phyloP scores from a whole-genome alignment of 169 alveolate genomes.

The Plasmodium ovale region DNA sequence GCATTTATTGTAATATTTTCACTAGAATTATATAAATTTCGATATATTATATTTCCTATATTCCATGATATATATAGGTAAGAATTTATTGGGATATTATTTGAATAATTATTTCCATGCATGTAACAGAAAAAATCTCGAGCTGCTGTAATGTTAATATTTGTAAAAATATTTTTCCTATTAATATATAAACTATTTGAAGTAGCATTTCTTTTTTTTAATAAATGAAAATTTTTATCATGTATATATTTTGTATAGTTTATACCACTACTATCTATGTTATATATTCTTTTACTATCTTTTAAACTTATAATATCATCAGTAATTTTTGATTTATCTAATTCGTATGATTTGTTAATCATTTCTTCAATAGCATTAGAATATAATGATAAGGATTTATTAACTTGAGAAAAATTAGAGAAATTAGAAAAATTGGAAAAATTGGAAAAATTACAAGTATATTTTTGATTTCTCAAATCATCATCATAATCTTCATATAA shows the following conservation, averaged over 20 bases:
- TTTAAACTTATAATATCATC: slow-evolving; percentile 17
- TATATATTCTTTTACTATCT: background rate
- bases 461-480: slow-evolving; percentile 28
- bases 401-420: background rate
- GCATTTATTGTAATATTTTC: slow-evolving; percentile 80
- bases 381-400: slow-evolving; percentile 24
- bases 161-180: slow-evolving; percentile 43
- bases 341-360: background rate
- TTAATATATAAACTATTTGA: slow-evolving; percentile 47
- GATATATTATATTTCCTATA: slow-evolving; percentile 84
- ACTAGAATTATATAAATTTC: slow-evolving; percentile 80
- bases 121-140: slow-evolving; percentile 74
- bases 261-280: background rate
- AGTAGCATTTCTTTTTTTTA: slow-evolving; percentile 59
- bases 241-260: slow-evolving; percentile 4
- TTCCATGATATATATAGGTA: slow-evolving; percentile 84
- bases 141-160: slow-evolving; percentile 64
- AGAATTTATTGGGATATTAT: slow-evolving; percentile 74
- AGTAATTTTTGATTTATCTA: slow-evolving; percentile 6
- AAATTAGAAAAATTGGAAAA: background rate
- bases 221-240: slow-evolving; percentile 37
- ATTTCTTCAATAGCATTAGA: slow-evolving; percentile 27
- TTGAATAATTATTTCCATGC: slow-evolving; percentile 75
- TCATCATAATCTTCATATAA: slow-evolving; percentile 24
- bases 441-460: background rate